A percentile compares a stretch with the other conserved stretches of the same genome.
These are phyloP conservation scores for Pseudogymnoascus verrucosus DNA, from an alignment of 2,329 filamentous ascomycete genomes.

Conservation along the genomic window DNA sequence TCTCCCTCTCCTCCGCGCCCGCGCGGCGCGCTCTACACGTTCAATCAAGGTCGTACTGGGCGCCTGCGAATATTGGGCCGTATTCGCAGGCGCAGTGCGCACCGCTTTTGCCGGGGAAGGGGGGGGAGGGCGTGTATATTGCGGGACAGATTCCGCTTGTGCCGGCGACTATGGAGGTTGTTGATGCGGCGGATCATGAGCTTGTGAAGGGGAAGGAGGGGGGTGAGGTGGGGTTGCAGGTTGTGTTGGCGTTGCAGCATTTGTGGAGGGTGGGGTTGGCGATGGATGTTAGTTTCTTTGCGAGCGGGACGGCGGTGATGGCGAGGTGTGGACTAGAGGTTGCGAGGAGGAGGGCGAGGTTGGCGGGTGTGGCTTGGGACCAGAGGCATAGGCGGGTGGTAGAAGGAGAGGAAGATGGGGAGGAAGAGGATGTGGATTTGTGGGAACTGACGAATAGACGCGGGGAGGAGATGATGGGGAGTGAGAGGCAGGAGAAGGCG, in stretches of 20 bases:
- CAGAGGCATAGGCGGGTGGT: conserved; percentile 22
- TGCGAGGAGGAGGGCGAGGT: conserved; percentile 27
- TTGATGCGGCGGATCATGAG: conserved; percentile 33
- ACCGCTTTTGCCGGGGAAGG: conserved; percentile 25
- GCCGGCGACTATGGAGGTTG: conserved; percentile 61
- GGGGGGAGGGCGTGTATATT: conserved; percentile 45
- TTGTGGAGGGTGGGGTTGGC: conserved; percentile 73
- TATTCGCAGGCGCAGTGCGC: conserved; percentile 81
- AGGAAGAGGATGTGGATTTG: conserved; percentile 48
- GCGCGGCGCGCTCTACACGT: conserved; percentile 67
- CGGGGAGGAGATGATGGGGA: conserved; percentile 30
- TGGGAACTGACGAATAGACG: conserved; percentile 59
- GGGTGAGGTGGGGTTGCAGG: conserved; percentile 41
- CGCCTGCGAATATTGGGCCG: conserved; percentile 92
- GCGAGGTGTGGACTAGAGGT: not conserved
- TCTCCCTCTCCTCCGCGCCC: conserved; percentile 29
- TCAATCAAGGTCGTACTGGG: conserved; percentile 92
- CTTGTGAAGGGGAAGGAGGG: not conserved
- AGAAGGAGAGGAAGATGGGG: conserved; percentile 46
- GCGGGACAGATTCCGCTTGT: conserved; percentile 89
- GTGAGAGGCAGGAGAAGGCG: conserved; percentile 19
- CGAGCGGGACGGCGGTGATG: conserved; percentile 57
- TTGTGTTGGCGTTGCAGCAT: conserved; percentile 74
- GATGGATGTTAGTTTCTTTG: conserved; percentile 48
- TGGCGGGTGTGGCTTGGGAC: conserved; percentile 43